Conservation (phyloP, 768 basidiomycete genomes). For the Cystofilobasidium ferigula region DNA sequence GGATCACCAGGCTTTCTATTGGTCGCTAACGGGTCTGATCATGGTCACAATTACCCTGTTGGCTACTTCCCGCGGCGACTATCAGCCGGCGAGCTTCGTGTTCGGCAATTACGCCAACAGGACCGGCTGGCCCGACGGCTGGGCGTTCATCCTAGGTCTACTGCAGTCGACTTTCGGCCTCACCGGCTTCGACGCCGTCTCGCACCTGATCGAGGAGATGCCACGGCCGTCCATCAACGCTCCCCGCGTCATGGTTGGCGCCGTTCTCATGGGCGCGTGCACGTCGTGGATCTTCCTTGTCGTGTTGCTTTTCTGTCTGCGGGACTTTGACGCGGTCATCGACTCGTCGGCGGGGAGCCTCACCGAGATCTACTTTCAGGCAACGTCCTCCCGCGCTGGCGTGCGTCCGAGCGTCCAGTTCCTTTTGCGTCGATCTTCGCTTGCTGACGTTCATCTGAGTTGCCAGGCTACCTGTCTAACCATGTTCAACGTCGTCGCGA, state of each 20-base stretch:
- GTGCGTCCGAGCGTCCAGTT: too few species aligned
- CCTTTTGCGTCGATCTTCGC: neutral
- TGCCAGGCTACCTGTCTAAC: constrained; percentile 30
- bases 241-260: constrained; percentile 31
- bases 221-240: constrained; percentile 31
- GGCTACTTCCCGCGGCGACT: constrained; percentile 30
- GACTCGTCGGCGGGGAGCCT: constrained; percentile 29
- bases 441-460: neutral
- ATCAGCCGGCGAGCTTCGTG: constrained; percentile 29
- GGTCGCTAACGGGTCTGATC: neutral
- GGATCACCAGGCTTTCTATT: neutral
- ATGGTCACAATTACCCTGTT: neutral
- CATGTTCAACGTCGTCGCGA: constrained; percentile 26
- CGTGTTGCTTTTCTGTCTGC: constrained; percentile 31
- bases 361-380: constrained; percentile 32
- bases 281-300: constrained; percentile 32
- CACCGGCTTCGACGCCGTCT: constrained; percentile 34
- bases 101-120: constrained; percentile 29
- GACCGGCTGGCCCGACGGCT: constrained; percentile 31
- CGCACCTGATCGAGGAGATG: constrained; percentile 35
- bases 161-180: constrained; percentile 30
- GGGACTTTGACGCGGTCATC: constrained; percentile 31
- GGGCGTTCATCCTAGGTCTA: constrained; percentile 30
- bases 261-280: constrained; percentile 30
- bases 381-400: constrained; percentile 29